Evolutionary conservation across 2,329 filamentous ascomycete genomes (phyloP).

Genomic region (Aspergillus unguis): DNA sequence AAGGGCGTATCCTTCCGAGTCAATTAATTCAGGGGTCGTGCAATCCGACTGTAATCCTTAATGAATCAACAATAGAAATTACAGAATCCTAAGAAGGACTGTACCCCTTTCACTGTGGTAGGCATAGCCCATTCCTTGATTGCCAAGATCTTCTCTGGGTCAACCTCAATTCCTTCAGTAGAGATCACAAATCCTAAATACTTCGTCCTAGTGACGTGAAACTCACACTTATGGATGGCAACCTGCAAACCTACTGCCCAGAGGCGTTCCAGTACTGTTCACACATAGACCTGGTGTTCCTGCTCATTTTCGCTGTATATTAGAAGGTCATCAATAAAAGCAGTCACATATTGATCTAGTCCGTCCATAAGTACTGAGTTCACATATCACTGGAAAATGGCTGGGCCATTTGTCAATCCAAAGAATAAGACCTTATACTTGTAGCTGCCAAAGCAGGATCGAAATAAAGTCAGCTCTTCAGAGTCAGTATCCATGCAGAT

Average conservation of each 20-base stretch:
- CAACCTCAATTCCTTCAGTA: neutral
- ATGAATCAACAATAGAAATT: slow-evolving; percentile 4
- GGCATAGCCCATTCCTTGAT: too few species aligned
- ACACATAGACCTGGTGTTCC: neutral
- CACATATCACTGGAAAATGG: neutral
- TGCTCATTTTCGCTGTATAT: slow-evolving; percentile 18
- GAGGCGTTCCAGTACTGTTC: neutral
- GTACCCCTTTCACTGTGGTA: too few species aligned
- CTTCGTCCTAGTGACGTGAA: neutral
- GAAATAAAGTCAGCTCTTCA: neutral
- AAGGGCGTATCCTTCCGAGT: too few species aligned
- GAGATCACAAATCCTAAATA: slow-evolving; percentile 2
- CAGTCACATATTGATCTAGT: neutral
- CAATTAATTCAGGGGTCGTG: neutral
- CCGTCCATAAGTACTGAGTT: neutral
- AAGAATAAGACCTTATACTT: neutral
- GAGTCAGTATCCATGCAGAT: neutral
- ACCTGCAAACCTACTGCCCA: neutral
- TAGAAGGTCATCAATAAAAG: slow-evolving; percentile 24
- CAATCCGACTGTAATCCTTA: neutral
- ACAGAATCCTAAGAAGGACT: too few species aligned
- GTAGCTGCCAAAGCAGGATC: neutral
- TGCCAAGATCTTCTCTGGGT: too few species aligned
- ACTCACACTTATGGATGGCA: slow-evolving; percentile 1
- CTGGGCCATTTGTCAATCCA: neutral